These are phyloP conservation scores for Triticum timopheevii DNA, from an alignment of 176 grass and related monocot species.

Conservation along the genomic window DNA sequence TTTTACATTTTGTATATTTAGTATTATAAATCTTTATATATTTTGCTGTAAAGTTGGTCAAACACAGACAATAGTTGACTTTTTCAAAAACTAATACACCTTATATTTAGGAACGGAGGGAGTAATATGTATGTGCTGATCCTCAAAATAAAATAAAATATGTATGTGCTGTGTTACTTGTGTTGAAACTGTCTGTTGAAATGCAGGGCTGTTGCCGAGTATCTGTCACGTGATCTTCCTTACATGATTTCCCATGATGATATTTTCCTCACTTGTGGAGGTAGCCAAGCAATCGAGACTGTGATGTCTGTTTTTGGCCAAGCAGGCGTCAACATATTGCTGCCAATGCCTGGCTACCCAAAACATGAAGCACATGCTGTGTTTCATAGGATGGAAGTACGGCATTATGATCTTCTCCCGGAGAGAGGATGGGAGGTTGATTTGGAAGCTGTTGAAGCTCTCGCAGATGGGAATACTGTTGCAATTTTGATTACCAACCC, in stretches of 20 bases:
- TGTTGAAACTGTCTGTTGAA: constrained; percentile 18
- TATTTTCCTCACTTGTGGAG: constrained; percentile 60
- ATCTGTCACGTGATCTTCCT: constrained; percentile 60
- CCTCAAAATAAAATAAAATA: background rate
- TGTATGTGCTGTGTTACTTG: background rate
- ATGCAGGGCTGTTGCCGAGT: constrained; percentile 60
- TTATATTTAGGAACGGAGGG: too few species aligned
- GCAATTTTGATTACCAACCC: constrained; percentile 69
- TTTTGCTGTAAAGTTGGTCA: too few species aligned
- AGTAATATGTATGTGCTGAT: too few species aligned
- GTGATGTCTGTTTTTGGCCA: constrained; percentile 49
- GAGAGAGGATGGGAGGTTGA: constrained; percentile 64
- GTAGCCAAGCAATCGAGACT: constrained; percentile 63
- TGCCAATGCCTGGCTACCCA: constrained; percentile 61
- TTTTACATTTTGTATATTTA: too few species aligned
- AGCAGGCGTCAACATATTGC: constrained; percentile 56
- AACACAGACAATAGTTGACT: too few species aligned
- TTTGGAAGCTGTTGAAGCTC: constrained; percentile 53
- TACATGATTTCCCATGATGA: constrained; percentile 56
- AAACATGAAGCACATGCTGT: constrained; percentile 47
- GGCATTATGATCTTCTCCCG: constrained; percentile 48
- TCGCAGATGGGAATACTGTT: constrained; percentile 66
- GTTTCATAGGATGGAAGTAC: constrained; percentile 46
- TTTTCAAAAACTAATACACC: too few species aligned
- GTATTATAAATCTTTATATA: too few species aligned